Conservation (phyloP, 2,329 filamentous ascomycete genomes). For the Thelonectria discophora region DNA sequence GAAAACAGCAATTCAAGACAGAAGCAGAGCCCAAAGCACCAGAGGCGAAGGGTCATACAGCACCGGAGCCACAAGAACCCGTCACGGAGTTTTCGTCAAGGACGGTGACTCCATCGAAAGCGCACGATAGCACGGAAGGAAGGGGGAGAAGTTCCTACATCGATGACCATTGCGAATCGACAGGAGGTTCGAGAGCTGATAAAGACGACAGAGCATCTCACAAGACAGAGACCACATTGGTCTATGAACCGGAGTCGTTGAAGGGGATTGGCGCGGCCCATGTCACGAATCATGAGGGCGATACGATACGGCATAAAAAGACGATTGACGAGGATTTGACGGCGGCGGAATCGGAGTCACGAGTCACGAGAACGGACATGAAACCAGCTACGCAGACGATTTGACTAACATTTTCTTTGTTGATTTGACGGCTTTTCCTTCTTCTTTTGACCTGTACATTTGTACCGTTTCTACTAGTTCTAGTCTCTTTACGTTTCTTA, state of each 20-base stretch:
- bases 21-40: constrained; percentile 25
- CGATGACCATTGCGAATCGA: background rate
- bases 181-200: background rate
- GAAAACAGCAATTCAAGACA: constrained; percentile 19
- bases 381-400: constrained; percentile 22
- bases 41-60: constrained; percentile 39
- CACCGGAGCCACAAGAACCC: constrained; percentile 35
- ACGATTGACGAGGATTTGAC: constrained; percentile 35
- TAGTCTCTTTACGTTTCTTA: constrained; percentile 21
- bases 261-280: constrained; percentile 23
- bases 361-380: constrained; percentile 25
- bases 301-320: constrained; percentile 29
- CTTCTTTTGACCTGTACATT: constrained; percentile 29
- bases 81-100: constrained; percentile 25
- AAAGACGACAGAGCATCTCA: constrained; percentile 3
- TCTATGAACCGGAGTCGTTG: constrained; percentile 13
- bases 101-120: constrained; percentile 26
- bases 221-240: background rate
- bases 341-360: constrained; percentile 16
- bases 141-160: background rate
- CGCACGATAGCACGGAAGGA: background rate
- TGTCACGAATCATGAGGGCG: constrained; percentile 30
- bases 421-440: constrained; percentile 1
- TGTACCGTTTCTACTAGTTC: constrained; percentile 9
- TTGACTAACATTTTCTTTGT: constrained; percentile 24